Evolutionary conservation across 108 stramenopile genomes (phyloP).

Genomic region (Cyclotella baltica): DNA sequence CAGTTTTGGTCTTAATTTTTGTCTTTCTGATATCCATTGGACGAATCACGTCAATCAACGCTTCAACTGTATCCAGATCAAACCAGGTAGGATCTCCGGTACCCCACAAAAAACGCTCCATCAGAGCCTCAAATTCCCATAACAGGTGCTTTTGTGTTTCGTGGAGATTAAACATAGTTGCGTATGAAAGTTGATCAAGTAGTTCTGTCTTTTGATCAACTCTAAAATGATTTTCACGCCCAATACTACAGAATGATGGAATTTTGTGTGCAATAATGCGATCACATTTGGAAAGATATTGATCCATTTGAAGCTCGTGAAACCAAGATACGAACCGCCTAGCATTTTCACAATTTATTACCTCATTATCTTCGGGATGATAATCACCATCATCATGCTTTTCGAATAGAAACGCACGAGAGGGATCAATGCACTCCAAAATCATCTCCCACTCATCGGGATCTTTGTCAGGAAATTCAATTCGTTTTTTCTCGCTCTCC

Average conservation of each 20-base stretch:
- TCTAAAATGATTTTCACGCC: background rate
- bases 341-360: background rate
- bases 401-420: background rate
- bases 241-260: background rate
- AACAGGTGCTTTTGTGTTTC: too few relatives aligned
- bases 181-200: background rate
- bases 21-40: background rate
- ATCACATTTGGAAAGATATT: background rate
- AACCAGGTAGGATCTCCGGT: background rate
- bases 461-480: conserved; percentile 25
- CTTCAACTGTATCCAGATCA: background rate
- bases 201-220: background rate
- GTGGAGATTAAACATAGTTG: background rate
- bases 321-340: background rate
- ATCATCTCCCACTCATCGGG: conserved; percentile 23
- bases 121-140: background rate
- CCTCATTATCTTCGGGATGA: background rate
- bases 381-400: too few relatives aligned
- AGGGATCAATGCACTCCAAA: conserved; percentile 18
- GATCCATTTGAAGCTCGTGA: conserved; percentile 14
- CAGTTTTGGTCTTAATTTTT: too few relatives aligned
- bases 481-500: conserved; percentile 4
- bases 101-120: background rate
- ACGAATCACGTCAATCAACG: background rate
- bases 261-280: background rate